These are phyloP conservation scores for Micractinium sp. DNA, from an alignment of 139 green algal species.

Conservation along the genomic window DNA sequence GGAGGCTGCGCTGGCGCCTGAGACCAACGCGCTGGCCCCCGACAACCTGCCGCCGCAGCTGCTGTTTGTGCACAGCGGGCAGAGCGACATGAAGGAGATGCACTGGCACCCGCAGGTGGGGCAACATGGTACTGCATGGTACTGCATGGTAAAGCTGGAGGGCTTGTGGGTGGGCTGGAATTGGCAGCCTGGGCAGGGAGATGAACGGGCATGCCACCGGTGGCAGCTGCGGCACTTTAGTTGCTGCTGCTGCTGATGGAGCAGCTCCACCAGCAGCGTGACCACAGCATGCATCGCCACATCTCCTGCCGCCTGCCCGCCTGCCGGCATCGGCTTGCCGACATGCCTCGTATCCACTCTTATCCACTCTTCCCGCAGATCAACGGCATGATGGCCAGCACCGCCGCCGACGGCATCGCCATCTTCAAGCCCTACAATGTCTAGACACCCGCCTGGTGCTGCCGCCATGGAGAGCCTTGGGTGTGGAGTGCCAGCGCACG, in stretches of 20 bases:
- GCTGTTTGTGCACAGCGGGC: constrained; percentile 95
- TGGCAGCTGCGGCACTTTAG: neutral
- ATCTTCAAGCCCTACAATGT: constrained; percentile 96
- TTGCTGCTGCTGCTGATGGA: neutral
- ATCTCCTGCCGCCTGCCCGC: neutral
- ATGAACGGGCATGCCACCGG: neutral
- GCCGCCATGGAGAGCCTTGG: neutral
- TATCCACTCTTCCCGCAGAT: constrained; percentile 73
- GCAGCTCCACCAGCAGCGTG: neutral
- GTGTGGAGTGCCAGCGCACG: neutral
- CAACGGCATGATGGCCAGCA: constrained; percentile 87
- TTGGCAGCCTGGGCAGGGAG: neutral
- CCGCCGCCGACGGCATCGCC: constrained; percentile 95
- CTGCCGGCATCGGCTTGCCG: neutral
- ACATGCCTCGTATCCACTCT: neutral
- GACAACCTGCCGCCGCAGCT: constrained; percentile 87
- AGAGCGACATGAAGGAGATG: constrained; percentile 95
- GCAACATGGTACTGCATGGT: neutral
- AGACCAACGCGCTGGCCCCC: constrained; percentile 75
- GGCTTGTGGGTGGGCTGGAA: neutral
- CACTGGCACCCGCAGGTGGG: constrained; percentile 86
- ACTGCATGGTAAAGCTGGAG: too few relatives aligned
- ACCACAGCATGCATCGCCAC: neutral
- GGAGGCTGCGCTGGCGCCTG: constrained; percentile 80
- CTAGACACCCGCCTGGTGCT: constrained; percentile 30